Base-by-base conservation (phyloP, 768 basidiomycete genomes). In the Agaricus sinodeliciosus region DNA sequence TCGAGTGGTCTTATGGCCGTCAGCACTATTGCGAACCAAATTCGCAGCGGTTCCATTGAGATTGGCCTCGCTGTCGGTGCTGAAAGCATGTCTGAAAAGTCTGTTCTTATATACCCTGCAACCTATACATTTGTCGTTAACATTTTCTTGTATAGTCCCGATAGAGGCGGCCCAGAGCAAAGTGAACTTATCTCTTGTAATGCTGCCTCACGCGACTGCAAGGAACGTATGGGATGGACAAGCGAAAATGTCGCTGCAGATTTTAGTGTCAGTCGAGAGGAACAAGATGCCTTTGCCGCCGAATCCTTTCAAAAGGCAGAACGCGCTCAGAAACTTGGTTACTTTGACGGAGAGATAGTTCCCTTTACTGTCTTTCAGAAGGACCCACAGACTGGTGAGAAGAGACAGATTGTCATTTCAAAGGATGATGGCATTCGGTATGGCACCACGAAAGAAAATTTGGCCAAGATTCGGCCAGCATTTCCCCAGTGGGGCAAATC, bases 1-100 rank as follows among this genome's bases (percentile, higher is more conserved):
- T 88, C 88, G 2, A 86, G 82, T 55, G 90, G 89, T 22, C 78
- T 93, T n/a, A 89, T 91, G 85, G 87, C 90, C 11, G 75, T 85
- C 27, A 87, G 85, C 9, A 76, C 77, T 27, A 81, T 92, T 51
- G 78, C 87, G 18, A 91, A 90, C 65, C 80, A 87, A 60, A 81
- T 93, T 44, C 75, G 79, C 13, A 75, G 74, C 9, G 86, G 87
- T n/a, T 85, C 91, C 63, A 88, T 91, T 41, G 79, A 90, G 41
- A 73, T 91, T 49, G 90, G 90, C 2, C 72, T 92, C 15, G 87
- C 87, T 27, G 65, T 90, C 44, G 93, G 90, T n/a, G 77, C 88
- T 13, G 91, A 94, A 67, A 87, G 82, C 67, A 92, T 95, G 92
- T 84, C 84, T 9, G 68, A 80, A 62, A 85, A 85, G 80, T 87